phyloP scores from a whole-genome alignment of 139 green algal genomes.

The Chlorella sp. region DNA sequence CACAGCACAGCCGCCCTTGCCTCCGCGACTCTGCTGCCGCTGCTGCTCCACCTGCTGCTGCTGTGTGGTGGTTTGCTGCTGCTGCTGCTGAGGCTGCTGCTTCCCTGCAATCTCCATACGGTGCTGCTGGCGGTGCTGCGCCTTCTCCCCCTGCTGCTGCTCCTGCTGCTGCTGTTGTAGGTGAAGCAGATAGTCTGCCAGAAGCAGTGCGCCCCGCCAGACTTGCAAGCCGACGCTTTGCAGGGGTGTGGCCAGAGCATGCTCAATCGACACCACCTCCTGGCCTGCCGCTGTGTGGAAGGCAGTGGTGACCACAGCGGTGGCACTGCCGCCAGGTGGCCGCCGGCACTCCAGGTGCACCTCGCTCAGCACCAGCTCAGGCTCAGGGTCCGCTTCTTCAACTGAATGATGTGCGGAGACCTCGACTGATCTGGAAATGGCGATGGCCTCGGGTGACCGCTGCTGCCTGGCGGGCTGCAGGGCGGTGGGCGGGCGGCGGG shows the following conservation, averaged over 20 bases:
- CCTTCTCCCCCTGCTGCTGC: not conserved
- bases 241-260: constrained; percentile 30
- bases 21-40: not conserved
- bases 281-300: not conserved
- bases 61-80: not conserved
- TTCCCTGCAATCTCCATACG: not conserved
- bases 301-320: not conserved
- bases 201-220: constrained; percentile 30
- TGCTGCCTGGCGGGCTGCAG: too few relatives aligned
- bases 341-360: constrained; percentile 24
- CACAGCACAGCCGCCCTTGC: not conserved
- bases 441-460: too few relatives aligned
- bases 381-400: too few relatives aligned
- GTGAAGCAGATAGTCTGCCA: constrained; percentile 29
- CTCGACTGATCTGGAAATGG: too few relatives aligned
- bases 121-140: not conserved
- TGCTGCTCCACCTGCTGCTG: not conserved
- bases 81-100: not conserved
- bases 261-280: not conserved
- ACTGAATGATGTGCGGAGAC: too few relatives aligned
- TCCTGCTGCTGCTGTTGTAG: not conserved
- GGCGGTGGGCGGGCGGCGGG: too few relatives aligned
- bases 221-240: constrained; percentile 31
- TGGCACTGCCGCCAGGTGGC: not conserved
- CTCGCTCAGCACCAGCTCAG: constrained; percentile 30